Percentiles rank a stretch among this genome's conserved stretches.
Conservation (phyloP, 129 eudicot species). For the Dittrichia graveolens region DNA sequence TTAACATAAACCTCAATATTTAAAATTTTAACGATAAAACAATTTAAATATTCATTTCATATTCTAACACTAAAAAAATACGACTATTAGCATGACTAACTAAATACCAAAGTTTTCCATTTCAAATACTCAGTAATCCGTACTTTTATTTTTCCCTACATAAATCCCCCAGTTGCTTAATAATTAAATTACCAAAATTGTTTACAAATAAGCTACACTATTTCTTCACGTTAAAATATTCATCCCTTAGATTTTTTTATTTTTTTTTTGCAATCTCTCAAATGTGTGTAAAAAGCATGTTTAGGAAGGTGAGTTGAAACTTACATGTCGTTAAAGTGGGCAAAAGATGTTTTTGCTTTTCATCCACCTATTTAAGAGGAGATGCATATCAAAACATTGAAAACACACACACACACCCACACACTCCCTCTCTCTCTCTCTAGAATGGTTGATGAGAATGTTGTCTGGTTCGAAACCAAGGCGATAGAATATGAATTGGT, state of each 20-base stretch:
- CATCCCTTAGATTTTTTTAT: too few relatives aligned
- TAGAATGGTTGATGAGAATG: slow-evolving; percentile 67
- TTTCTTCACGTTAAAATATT: background rate
- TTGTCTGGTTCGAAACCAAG: slow-evolving; percentile 67
- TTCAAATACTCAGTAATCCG: too few relatives aligned
- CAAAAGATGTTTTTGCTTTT: slow-evolving; percentile 33
- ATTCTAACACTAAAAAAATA: too few relatives aligned
- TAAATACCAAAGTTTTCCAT: too few relatives aligned
- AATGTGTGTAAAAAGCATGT: slow-evolving; percentile 46
- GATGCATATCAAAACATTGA: slow-evolving; percentile 43
- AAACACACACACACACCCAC: background rate
- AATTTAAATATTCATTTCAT: too few relatives aligned
- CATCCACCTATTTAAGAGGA: slow-evolving; percentile 45
- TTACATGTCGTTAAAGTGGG: slow-evolving; percentile 27
- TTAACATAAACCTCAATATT: too few relatives aligned
- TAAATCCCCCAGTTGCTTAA: too few relatives aligned
- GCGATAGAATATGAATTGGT: slow-evolving; percentile 31
- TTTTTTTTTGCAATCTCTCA: too few relatives aligned
- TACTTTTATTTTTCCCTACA: too few relatives aligned
- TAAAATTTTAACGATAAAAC: too few relatives aligned
- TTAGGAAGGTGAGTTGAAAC: slow-evolving; percentile 37
- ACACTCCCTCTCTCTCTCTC: slow-evolving; percentile 33
- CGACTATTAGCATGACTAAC: too few relatives aligned
- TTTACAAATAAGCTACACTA: background rate
- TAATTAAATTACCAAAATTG: background rate